A percentile compares a stretch with the other conserved stretches of the same genome.
Conservation (phyloP, 768 basidiomycete species). For the Crassisporium funariophilum region DNA sequence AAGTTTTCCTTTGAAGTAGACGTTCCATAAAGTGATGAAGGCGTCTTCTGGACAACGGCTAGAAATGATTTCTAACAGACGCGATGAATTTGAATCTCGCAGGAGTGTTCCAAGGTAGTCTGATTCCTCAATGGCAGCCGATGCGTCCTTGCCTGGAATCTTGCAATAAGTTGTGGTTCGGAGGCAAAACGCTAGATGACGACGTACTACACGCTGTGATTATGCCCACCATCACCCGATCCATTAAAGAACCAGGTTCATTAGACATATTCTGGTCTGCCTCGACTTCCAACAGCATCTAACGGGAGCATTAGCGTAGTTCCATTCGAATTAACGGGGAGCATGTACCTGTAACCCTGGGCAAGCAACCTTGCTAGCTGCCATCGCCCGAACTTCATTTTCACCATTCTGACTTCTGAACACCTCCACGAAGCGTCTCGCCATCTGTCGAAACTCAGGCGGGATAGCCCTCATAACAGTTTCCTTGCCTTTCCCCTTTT, state of each 20-base stretch:
- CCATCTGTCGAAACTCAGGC: conserved; percentile 47
- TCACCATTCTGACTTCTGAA: conserved; percentile 56
- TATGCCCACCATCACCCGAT: conserved; percentile 75
- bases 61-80: conserved; percentile 84
- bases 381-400: conserved; percentile 79
- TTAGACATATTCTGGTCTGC: conserved; percentile 62
- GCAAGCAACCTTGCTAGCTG: conserved; percentile 75
- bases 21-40: conserved; percentile 72
- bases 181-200: neutral
- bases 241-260: conserved; percentile 74
- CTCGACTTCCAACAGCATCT: conserved; percentile 88
- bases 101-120: conserved; percentile 84
- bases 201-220: conserved; percentile 67
- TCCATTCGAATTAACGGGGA: conserved; percentile 6
- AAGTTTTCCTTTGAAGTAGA: conserved; percentile 78
- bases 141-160: conserved; percentile 41
- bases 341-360: conserved; percentile 66
- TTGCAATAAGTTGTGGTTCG: neutral
- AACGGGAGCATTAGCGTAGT: conserved; percentile 11
- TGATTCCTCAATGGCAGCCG: conserved; percentile 49
- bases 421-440: conserved; percentile 47
- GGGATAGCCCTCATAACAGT: conserved; percentile 35
- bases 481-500: conserved; percentile 39
- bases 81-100: conserved; percentile 86
- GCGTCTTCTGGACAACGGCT: conserved; percentile 57